Percentiles rank a stretch among this genome's conserved stretches.
These are phyloP conservation scores for Sclerotiophoma versabilis DNA, from an alignment of 2,329 filamentous ascomycete species.

Conservation along the genomic window DNA sequence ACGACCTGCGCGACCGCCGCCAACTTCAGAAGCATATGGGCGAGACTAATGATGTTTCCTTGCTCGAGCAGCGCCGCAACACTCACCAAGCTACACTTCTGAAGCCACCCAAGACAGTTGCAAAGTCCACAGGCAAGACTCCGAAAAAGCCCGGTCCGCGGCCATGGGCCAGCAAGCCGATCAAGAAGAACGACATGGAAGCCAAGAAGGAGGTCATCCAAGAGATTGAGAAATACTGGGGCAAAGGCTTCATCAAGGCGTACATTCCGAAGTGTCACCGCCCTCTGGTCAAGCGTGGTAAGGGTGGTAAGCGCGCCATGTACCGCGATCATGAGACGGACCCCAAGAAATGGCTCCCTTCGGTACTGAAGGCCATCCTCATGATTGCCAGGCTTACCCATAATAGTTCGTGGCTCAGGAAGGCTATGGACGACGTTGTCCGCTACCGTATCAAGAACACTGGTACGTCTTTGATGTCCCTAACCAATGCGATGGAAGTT, in stretches of 20 bases:
- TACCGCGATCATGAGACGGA: constrained; percentile 34
- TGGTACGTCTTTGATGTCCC: background rate
- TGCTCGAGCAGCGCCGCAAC: background rate
- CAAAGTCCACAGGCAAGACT: constrained; percentile 7
- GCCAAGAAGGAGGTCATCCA: constrained; percentile 35
- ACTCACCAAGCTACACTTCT: constrained; percentile 1
- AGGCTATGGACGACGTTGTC: constrained; percentile 38
- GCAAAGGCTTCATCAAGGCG: constrained; percentile 33
- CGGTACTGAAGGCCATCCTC: constrained; percentile 37
- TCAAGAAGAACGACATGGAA: constrained; percentile 36
- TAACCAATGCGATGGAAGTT: background rate
- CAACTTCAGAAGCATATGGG: background rate
- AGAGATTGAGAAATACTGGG: constrained; percentile 40
- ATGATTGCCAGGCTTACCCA: constrained; percentile 32
- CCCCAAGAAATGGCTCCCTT: constrained; percentile 40
- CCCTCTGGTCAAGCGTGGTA: constrained; percentile 32
- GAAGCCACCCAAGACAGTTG: constrained; percentile 3
- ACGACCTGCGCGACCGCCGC: background rate
- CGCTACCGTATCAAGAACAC: constrained; percentile 41
- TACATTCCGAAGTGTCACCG: constrained; percentile 43
- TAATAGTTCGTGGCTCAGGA: constrained; percentile 32
- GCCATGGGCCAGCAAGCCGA: constrained; percentile 24
- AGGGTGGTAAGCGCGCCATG: constrained; percentile 23
- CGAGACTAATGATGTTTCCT: background rate
- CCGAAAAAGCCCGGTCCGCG: constrained; percentile 29